Evolutionary conservation across 768 basidiomycete genomes (phyloP), one percentile per base, ranked within the genome.

Genomic region (Pholiota microspora): DNA sequence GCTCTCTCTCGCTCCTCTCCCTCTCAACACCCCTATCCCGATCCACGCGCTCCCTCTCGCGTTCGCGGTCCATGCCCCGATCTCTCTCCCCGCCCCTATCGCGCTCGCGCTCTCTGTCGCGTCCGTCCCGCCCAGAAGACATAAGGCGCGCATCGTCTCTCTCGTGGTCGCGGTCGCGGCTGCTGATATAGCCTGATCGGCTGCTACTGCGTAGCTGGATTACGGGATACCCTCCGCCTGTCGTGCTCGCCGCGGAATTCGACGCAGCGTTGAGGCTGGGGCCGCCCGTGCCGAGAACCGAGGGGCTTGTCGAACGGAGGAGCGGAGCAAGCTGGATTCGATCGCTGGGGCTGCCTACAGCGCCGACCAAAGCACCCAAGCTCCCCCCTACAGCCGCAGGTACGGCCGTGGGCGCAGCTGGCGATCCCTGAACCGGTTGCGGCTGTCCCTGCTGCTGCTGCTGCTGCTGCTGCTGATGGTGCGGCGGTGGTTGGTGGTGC

Each of bases 291-390:
- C 38, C 35, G 7, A 23, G 16, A 3, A 13, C 18, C 10, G 21
- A 16, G 2, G 46, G 46, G 50, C 54, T 42, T 15, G 44, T 25
- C 2, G 57, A 54, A 62, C 63, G 49, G 32, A 79, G 44, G 62
- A 86, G 61, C 54, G 84, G 84, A 38, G 83, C 82, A 2, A 85
- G 71, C 68, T 83, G 81, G 49, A 84, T 82, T 49, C 81, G 61
- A 56, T 77, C 78, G 28, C 62, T 62, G 10, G 65, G 58, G 51
- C 58, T 48, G 9, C 59, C 62, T 24, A 62, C 49, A 2, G 59
- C 56, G 18, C 60, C 60, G 0, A 61, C 66, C 42, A 58, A 45
- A 24, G 56, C 60, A 9, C 25, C 44, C n/a, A 46, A n/a, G 16
- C 54, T 13, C 12, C 48, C 55, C 4, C 27, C 23, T 25, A 10